Conservation (phyloP, 225 moss, liverwort and hornwort genomes). For the Asterella californica region DNA sequence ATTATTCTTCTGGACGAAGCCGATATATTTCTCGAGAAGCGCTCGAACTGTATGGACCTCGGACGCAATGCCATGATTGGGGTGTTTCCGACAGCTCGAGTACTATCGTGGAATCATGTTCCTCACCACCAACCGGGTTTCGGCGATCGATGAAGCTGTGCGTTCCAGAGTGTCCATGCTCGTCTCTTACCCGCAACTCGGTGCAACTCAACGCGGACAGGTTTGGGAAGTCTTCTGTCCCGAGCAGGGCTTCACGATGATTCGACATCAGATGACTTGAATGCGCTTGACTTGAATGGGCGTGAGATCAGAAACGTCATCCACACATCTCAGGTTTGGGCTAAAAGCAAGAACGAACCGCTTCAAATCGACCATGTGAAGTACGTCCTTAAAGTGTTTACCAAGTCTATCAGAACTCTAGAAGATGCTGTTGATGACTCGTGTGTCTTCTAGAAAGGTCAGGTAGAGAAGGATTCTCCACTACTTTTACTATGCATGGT, state of each 20-base stretch:
- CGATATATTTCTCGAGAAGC: constrained; percentile 38
- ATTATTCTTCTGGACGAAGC: constrained; percentile 43
- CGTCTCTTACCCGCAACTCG: constrained; percentile 46
- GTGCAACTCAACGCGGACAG: constrained; percentile 23
- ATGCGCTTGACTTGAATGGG: constrained; percentile 39
- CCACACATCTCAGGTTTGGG: no score
- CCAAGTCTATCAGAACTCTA: no score
- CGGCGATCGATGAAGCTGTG: constrained; percentile 60
- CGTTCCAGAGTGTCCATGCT: constrained; percentile 59
- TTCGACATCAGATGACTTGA: constrained; percentile 13
- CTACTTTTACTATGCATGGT: no score
- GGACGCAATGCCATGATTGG: constrained; percentile 55
- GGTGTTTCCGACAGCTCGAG: constrained; percentile 56
- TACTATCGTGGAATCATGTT: constrained; percentile 60
- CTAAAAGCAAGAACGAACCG: no score
- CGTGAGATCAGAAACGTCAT: no score
- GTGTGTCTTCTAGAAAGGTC: no score
- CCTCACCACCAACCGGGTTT: constrained; percentile 56
- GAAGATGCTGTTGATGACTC: no score
- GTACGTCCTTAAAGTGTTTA: no score
- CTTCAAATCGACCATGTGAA: no score
- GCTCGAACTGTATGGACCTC: constrained; percentile 26
- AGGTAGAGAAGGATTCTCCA: no score
- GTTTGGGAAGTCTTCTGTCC: constrained; percentile 35
- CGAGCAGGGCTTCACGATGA: constrained; percentile 12